Base-by-base conservation (phyloP, 495 filamentous ascomycete genomes). In the Penicillium herquei region DNA sequence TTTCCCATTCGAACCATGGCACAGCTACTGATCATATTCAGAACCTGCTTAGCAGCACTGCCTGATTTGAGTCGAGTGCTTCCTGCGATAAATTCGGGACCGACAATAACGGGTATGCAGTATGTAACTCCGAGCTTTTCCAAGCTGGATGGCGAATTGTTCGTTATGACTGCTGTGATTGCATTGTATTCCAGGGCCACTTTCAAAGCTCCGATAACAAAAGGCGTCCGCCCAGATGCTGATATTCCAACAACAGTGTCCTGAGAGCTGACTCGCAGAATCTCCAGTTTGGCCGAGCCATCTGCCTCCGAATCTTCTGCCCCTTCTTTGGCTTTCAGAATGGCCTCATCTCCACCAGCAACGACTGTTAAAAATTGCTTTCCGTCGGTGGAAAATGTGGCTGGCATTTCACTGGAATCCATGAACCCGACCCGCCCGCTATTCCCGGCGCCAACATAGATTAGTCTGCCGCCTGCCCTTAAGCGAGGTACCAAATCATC, bases 11-110 rank as follows among this genome's bases (percentile, higher is more conserved):
- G 64, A 32, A 75, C 69, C 72, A 75, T 75, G 1, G 63, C 65
- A 1, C 72, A 69, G 0, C 71, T 75, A 35, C 71, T 74, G 0
- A 75, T 53, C 72, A 73, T 75, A 33, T 75, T 75, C 33, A 74
- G 44, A 3, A 74, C 63, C 51, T 72, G 34, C 53, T 75, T 75
- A 0, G 72, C 72, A 18, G 63, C 72, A 5, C 68, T 75, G 1
- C 72, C 72, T 0, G 69, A 68, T 42, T 75, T 75, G 14, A 75
- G 61, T 45, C 72, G 62, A 2, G 72, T 75, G 54, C 72, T 75
- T 12, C 72, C 72, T 33, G 72, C 71, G 3, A 75, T 61, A n/a
- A 72, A 65, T 54, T 75, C 71, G 9, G 70, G 66, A 0, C 71
- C 72, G 1, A 75, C 33, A 31, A 68, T 64, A 10, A 63, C 58